A percentile compares a stretch with the other conserved stretches of the same genome.
Evolutionary conservation across 139 green algal genomes (phyloP).

Genomic region (Tetradesmus lagerheimii): DNA sequence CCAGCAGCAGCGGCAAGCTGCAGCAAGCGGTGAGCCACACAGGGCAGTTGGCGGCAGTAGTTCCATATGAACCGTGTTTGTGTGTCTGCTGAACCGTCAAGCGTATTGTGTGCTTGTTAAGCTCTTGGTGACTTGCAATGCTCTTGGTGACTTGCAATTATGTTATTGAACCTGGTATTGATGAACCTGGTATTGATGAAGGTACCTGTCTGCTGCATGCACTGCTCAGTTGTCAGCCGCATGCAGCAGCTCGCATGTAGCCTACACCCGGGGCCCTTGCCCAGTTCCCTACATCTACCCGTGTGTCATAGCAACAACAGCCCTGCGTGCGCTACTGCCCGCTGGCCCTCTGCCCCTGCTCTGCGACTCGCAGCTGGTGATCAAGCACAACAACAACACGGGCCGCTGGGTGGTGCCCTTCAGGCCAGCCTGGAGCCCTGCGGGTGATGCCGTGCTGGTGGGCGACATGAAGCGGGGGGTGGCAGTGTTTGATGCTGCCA

Average conservation of each 20-base stretch:
- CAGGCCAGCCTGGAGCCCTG: conserved; percentile 55
- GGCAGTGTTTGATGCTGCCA: conserved; percentile 44
- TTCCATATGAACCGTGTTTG: too few species aligned
- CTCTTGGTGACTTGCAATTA: too few species aligned
- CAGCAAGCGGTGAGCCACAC: conserved; percentile 4
- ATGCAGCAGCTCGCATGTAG: neutral
- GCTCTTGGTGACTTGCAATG: too few species aligned
- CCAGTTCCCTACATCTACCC: too few species aligned
- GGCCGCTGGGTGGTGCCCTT: conserved; percentile 61
- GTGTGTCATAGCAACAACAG: too few species aligned
- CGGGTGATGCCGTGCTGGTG: conserved; percentile 42
- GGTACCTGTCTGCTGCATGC: too few species aligned
- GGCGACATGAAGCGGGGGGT: conserved; percentile 62
- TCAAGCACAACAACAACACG: conserved; percentile 67
- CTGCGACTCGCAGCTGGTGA: neutral
- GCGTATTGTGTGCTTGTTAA: too few species aligned
- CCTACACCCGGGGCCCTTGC: too few species aligned
- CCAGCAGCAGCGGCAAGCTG: conserved; percentile 8
- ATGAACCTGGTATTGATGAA: too few species aligned
- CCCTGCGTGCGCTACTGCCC: neutral
- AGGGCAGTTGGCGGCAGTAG: neutral
- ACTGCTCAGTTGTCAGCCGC: neutral
- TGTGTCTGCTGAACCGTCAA: neutral
- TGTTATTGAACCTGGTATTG: too few species aligned
- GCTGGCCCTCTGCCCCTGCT: neutral